Base-by-base conservation (phyloP, 495 filamentous ascomycete genomes). In the Lasiosphaeria ovina region DNA sequence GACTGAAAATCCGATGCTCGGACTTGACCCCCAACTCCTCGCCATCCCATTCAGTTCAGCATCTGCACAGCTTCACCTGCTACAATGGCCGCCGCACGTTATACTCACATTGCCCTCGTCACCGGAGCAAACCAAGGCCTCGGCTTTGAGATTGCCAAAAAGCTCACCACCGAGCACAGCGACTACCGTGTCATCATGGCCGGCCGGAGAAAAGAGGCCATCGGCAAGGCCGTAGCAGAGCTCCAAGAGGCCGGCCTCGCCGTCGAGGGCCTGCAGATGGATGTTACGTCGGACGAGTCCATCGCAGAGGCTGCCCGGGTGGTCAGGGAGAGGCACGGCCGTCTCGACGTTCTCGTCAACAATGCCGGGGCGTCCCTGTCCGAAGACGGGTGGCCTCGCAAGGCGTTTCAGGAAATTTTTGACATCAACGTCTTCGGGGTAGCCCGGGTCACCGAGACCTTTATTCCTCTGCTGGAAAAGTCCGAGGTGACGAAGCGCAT, bases 281-380 rank as follows among this genome's bases (percentile, higher is more conserved):
- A 87, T 65, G 70, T 87, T 12, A 74, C 72, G 49, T 74, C 76
- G 1, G 82, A 85, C 61, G 71, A 73, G n/a, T 84, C 81, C 12
- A 82, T 86, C 54, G 54, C 76, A 31, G 55, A 57, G 6, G 79
- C 76, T 1, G 74, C 73, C 36, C 57, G 71, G 3, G 55, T 69
- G 0, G 66, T 85, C 11, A 11, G 55, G 3, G 12, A 60, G 14
- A 69, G 70, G 14, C 71, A 76, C 56, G 80, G 79, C 32, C 73
- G 67, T 33, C 61, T 86, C 0, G 83, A 86, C 63, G 73, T 74
- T 0, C 69, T 86, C 6, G 62, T 84, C 62, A 83, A 86, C 70
- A 86, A 83, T 60, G 78, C 76, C 24, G 79, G 77, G 38, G 61
- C 65, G 52, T n/a, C 36, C 9, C 55, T 12, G 6, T 35, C 45